Percentiles rank a stretch among this genome's conserved stretches.
Conservation (phyloP, 345 rosid genomes). For the Pistacia atlantica region DNA sequence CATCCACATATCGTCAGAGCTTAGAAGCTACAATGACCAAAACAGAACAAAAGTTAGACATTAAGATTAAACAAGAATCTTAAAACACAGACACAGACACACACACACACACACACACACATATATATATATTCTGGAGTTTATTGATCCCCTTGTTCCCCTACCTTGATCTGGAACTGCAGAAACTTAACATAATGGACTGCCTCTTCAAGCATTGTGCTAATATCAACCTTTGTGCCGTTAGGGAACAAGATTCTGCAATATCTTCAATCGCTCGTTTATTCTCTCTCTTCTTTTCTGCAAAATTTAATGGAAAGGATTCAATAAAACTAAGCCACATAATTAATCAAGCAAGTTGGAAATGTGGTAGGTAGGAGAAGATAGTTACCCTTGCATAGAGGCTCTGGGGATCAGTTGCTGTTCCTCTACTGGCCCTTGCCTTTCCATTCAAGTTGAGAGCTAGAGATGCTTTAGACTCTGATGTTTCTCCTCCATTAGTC, state of each 20-base stretch:
- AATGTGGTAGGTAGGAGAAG: not conserved
- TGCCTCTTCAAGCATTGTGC: slow-evolving; percentile 97
- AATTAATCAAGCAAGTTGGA: not conserved
- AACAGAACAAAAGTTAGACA: not conserved
- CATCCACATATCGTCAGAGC: slow-evolving; percentile 99
- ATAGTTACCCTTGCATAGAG: slow-evolving; percentile 80
- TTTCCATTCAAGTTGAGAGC: slow-evolving; percentile 57
- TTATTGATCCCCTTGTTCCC: not conserved
- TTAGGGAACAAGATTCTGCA: slow-evolving; percentile 92
- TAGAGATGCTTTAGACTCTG: slow-evolving; percentile 33
- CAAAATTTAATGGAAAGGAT: slow-evolving; percentile 3
- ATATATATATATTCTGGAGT: too few species aligned
- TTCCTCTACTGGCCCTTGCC: slow-evolving; percentile 71
- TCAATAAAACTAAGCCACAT: not conserved
- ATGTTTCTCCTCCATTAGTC: slow-evolving; percentile 26
- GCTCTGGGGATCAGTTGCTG: slow-evolving; percentile 98
- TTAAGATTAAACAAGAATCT: not conserved
- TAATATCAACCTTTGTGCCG: slow-evolving; percentile 91
- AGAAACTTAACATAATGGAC: slow-evolving; percentile 84
- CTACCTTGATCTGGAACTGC: slow-evolving; percentile 92
- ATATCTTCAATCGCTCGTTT: slow-evolving; percentile 69
- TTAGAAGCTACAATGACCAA: slow-evolving; percentile 58
- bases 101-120: too few species aligned
- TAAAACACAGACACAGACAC: too few species aligned
- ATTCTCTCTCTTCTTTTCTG: slow-evolving; percentile 94